phyloP scores from a whole-genome alignment of 2,329 filamentous ascomycete species.

The Pseudocercospora eumusae region DNA sequence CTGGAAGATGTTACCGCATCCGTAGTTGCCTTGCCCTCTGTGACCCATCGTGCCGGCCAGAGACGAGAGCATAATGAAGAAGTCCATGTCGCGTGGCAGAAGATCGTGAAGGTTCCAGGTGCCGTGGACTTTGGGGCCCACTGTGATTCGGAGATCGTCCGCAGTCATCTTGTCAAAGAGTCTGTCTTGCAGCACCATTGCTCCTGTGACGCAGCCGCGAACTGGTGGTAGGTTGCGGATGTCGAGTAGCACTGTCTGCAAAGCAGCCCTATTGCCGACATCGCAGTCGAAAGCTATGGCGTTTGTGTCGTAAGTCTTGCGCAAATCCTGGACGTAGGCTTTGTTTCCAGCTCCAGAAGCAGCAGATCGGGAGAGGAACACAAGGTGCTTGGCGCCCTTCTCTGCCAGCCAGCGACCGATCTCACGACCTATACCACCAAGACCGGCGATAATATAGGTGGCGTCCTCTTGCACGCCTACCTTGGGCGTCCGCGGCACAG shows the following conservation, averaged over 20 bases:
- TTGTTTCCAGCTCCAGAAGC: constrained; percentile 10
- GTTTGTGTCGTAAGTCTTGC: constrained; percentile 9
- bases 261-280: constrained; percentile 11
- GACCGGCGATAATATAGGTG: constrained; percentile 23
- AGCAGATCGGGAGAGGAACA: constrained; percentile 18
- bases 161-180: constrained; percentile 33
- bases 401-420: constrained; percentile 13
- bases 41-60: constrained; percentile 31
- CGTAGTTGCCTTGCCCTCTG: constrained; percentile 45
- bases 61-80: constrained; percentile 38
- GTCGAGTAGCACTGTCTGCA: constrained; percentile 28
- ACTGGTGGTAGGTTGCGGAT: constrained; percentile 38
- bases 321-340: constrained; percentile 10
- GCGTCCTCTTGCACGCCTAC: constrained; percentile 1
- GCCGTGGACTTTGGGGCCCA: constrained; percentile 35
- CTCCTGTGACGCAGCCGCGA: constrained; percentile 46
- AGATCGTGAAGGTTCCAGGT: constrained; percentile 33
- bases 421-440: constrained; percentile 22
- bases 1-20: constrained; percentile 44
- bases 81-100: constrained; percentile 32
- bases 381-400: constrained; percentile 16
- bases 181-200: constrained; percentile 38
- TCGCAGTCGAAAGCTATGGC: constrained; percentile 18
- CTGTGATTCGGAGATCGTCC: constrained; percentile 13
- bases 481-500: constrained; percentile 8